These are phyloP conservation scores for Celoporthe dispersa DNA, from an alignment of 2,329 filamentous ascomycete species.

Conservation along the genomic window DNA sequence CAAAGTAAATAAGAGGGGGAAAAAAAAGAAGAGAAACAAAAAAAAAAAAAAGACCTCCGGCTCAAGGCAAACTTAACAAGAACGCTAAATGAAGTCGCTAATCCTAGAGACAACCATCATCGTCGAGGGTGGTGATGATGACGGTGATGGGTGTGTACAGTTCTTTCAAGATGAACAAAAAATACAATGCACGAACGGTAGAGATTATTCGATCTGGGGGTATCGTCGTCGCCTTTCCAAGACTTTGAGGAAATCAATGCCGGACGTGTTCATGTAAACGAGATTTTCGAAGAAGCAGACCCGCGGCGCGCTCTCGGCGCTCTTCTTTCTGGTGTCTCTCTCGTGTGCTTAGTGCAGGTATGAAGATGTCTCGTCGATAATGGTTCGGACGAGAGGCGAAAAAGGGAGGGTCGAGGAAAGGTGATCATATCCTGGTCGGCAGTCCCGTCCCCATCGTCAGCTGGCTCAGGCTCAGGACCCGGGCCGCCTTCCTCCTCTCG, in stretches of 20 bases:
- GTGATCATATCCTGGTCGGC: conserved; percentile 33
- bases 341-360: no score
- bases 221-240: conserved; percentile 12
- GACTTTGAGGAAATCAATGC: conserved; percentile 12
- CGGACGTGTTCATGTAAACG: neutral
- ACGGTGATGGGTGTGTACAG: neutral
- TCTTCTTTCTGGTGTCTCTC: neutral
- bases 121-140: neutral
- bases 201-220: conserved; percentile 5
- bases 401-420: neutral
- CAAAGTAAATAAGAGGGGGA: neutral
- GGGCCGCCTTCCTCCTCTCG: conserved; percentile 57
- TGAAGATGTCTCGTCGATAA: neutral
- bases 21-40: neutral
- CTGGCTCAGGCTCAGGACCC: conserved; percentile 64
- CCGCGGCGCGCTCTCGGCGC: neutral
- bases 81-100: conserved; percentile 2
- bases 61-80: neutral
- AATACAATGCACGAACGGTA: conserved; percentile 5
- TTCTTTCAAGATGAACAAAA: neutral
- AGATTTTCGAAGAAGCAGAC: neutral
- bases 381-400: neutral
- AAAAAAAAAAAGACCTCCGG: neutral
- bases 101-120: neutral
- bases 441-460: conserved; percentile 53